A percentile compares a stretch with the other conserved stretches of the same genome.
These are phyloP conservation scores for Kewa caespitosa DNA, from an alignment of 179 eudicot species.

Conservation along the genomic window DNA sequence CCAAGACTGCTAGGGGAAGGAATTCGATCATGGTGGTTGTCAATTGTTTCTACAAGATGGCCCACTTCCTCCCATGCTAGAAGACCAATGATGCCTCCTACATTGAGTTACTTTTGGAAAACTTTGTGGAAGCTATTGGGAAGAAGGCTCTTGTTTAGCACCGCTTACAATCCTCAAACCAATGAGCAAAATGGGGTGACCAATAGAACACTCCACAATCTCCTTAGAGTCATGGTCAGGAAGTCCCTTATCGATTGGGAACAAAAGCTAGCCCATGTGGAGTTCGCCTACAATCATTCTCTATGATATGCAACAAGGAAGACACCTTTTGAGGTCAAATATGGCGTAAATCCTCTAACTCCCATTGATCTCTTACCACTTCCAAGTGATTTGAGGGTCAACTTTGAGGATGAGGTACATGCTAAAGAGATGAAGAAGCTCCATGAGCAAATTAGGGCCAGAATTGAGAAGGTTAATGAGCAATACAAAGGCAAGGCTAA, in stretches of 20 bases:
- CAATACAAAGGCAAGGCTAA: neutral
- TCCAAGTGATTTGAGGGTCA: neutral
- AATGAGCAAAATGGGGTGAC: neutral
- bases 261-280: neutral
- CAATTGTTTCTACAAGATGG: neutral
- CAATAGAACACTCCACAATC: neutral
- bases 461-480: neutral
- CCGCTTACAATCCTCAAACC: neutral
- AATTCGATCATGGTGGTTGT: neutral
- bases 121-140: neutral
- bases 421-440: neutral
- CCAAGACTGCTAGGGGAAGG: neutral
- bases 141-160: neutral
- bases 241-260: neutral
- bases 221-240: neutral
- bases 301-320: neutral
- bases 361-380: neutral
- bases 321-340: neutral
- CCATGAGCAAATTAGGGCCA: neutral
- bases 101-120: neutral
- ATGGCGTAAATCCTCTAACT: neutral
- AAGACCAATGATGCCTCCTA: neutral
- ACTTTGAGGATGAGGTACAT: neutral
- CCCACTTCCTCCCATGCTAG: neutral
- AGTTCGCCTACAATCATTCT: neutral